Conservation (phyloP, 345 rosid species). For the Citrus sinensis region DNA sequence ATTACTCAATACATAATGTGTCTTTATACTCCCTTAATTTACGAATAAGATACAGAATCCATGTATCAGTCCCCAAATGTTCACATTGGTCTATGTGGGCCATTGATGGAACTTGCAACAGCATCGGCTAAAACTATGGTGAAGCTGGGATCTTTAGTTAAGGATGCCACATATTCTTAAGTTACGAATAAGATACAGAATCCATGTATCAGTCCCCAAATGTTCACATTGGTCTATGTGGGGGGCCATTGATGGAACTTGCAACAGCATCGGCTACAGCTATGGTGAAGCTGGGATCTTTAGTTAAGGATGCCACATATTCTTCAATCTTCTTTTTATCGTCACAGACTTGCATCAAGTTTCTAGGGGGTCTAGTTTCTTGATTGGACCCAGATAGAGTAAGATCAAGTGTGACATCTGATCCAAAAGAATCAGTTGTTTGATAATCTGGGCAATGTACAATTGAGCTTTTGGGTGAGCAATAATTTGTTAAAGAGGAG, state of each 20-base stretch:
- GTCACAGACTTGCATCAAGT: neutral
- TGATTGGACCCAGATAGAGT: conserved; percentile 21
- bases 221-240: neutral
- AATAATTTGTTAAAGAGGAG: neutral
- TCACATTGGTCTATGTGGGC: neutral
- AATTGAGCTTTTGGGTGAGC: neutral
- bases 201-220: neutral
- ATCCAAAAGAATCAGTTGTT: neutral
- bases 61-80: neutral
- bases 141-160: conserved; percentile 40
- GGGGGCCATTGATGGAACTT: conserved; percentile 19
- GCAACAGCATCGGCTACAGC: conserved; percentile 48
- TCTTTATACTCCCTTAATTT: neutral
- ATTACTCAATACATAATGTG: neutral
- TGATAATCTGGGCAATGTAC: neutral
- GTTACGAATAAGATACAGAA: neutral
- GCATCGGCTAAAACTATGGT: conserved; percentile 38
- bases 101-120: conserved; percentile 36
- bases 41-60: neutral
- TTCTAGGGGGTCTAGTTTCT: neutral
- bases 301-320: conserved; percentile 31
- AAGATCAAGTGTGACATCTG: conserved; percentile 28
- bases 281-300: conserved; percentile 38
- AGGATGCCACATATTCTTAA: conserved; percentile 25
- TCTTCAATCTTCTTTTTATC: conserved; percentile 23